A percentile compares a stretch with the other conserved stretches of the same genome.
phyloP scores from a whole-genome alignment of 331 rosid species.

The Quercus tomentella region DNA sequence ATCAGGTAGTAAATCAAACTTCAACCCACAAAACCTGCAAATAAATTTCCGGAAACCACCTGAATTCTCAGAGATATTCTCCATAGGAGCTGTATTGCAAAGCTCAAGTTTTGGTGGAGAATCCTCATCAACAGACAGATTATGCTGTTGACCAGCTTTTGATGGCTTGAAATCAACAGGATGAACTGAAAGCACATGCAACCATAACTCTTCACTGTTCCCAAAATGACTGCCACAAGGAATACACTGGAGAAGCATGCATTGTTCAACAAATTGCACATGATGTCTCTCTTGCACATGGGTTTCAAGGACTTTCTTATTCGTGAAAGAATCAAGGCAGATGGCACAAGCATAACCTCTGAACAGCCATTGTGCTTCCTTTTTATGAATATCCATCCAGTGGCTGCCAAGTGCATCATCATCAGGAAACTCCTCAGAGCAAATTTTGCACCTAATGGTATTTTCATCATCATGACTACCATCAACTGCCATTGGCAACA shows the following conservation, averaged over 20 bases:
- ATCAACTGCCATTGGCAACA: constrained; percentile 40
- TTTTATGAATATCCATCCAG: constrained; percentile 94
- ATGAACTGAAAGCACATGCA: constrained; percentile 78
- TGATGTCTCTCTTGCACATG: constrained; percentile 99
- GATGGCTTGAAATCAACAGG: constrained; percentile 62
- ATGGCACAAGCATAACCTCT: constrained; percentile 97
- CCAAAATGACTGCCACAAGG: constrained; percentile 97
- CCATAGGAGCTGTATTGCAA: constrained; percentile 45
- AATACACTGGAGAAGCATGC: constrained; percentile 97
- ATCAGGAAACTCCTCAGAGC: constrained; percentile 62
- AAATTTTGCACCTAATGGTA: constrained; percentile 72
- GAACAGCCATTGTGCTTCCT: constrained; percentile 98
- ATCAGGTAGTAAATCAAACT: constrained; percentile 95
- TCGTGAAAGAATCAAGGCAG: constrained; percentile 94
- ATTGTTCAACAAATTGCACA: constrained; percentile 88
- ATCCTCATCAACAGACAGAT: constrained; percentile 46
- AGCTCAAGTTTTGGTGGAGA: constrained; percentile 55
- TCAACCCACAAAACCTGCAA: constrained; percentile 96
- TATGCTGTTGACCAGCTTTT: constrained; percentile 42
- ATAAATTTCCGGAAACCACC: constrained; percentile 59
- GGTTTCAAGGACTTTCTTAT: constrained; percentile 73
- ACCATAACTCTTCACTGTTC: constrained; percentile 77
- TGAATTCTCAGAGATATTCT: constrained; percentile 49
- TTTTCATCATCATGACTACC: constrained; percentile 40
- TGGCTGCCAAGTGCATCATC: constrained; percentile 80